phyloP scores from a whole-genome alignment of 140 eudicot species.

The Artemisia princeps region DNA sequence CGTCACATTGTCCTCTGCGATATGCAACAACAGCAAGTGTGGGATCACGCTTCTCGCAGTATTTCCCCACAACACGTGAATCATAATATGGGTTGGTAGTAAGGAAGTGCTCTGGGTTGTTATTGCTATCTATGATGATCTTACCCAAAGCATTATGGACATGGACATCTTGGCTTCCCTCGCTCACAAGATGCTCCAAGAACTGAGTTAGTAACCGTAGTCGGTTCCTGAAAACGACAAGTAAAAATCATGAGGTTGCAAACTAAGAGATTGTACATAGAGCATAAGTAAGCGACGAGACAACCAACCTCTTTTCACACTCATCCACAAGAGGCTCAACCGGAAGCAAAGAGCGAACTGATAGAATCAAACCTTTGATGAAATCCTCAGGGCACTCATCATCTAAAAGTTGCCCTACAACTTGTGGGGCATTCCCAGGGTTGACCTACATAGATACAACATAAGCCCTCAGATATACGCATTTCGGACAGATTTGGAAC shows the following conservation, averaged over 20 bases:
- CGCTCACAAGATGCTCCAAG: conserved; percentile 96
- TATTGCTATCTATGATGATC: conserved; percentile 87
- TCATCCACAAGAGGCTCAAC: conserved; percentile 97
- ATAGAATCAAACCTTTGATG: conserved; percentile 85
- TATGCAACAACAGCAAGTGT: conserved; percentile 98
- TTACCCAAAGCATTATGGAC: conserved; percentile 98
- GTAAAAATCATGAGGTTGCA: conserved; percentile 5
- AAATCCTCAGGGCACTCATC: conserved; percentile 99
- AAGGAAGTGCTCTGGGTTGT: conserved; percentile 97
- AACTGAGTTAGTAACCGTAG: conserved; percentile 88
- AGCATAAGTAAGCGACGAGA: neutral
- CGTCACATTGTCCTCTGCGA: conserved; percentile 96
- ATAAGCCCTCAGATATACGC: conserved; percentile 5
- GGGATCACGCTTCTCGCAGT: conserved; percentile 98
- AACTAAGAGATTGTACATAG: conserved; percentile 5
- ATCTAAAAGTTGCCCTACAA: conserved; percentile 95
- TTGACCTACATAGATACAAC: conserved; percentile 53
- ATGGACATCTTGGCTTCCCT: conserved; percentile 98
- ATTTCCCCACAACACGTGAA: conserved; percentile 85
- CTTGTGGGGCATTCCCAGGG: conserved; percentile 97
- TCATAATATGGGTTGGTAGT: conserved; percentile 96
- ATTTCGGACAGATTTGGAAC: too few species aligned
- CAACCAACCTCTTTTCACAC: conserved; percentile 79
- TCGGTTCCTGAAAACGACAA: conserved; percentile 62
- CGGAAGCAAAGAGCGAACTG: conserved; percentile 93